A percentile compares a stretch with the other conserved stretches of the same genome.
Conservation (phyloP, 2,329 filamentous ascomycete genomes). For the Pseudogymnoascus sp. region DNA sequence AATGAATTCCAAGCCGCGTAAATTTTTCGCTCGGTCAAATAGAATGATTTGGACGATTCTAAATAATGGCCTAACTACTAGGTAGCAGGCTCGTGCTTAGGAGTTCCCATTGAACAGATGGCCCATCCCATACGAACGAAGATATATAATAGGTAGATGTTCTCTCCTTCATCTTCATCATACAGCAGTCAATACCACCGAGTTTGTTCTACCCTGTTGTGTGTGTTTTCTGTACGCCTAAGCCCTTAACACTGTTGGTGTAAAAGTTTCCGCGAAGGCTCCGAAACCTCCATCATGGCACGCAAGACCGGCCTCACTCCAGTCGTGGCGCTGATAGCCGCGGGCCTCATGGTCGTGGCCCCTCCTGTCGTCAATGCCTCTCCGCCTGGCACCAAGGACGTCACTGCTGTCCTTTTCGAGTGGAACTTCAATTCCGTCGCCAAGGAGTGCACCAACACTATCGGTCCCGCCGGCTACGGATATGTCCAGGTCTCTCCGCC, state of each 20-base stretch:
- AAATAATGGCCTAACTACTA: background rate
- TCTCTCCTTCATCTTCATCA: background rate
- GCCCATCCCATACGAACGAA: background rate
- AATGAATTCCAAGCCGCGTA: background rate
- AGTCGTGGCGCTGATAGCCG: background rate
- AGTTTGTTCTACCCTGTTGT: background rate
- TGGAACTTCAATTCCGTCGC: slow-evolving; percentile 2
- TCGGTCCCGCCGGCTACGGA: background rate
- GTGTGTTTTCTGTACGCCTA: background rate
- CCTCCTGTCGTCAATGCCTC: background rate
- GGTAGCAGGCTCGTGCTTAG: background rate
- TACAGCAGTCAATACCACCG: background rate
- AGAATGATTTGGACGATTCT: background rate
- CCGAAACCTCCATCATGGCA: background rate
- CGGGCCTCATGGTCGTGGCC: background rate
- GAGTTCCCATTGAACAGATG: background rate
- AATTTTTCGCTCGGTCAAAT: background rate
- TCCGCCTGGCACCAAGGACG: background rate
- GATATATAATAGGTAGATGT: background rate
- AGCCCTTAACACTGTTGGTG: background rate
- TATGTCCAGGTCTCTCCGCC: background rate
- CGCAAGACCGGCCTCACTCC: background rate
- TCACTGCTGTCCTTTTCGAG: slow-evolving; percentile 1
- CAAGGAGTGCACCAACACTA: slow-evolving; percentile 1
- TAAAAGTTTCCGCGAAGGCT: background rate